Conservation (phyloP, 2,329 filamentous ascomycete genomes). For the Alternaria arborescens region DNA sequence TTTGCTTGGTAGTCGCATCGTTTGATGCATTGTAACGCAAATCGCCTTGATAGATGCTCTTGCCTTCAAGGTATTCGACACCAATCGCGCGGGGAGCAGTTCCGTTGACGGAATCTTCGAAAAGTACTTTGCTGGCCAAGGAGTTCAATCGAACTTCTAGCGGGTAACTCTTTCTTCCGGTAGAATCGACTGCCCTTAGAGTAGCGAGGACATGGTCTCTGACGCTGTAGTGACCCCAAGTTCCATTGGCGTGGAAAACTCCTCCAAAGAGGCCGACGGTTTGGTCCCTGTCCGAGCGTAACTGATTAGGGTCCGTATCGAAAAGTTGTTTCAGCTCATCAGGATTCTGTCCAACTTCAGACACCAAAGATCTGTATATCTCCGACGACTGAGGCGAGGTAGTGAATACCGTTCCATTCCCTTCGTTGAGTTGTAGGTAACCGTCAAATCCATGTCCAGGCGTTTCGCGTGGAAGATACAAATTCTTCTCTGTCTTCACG, state of each 20-base stretch:
- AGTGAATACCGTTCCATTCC: background rate
- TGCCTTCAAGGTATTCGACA: constrained; percentile 50
- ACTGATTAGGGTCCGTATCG: background rate
- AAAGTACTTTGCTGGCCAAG: background rate
- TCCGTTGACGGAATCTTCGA: constrained; percentile 39
- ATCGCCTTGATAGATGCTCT: constrained; percentile 50
- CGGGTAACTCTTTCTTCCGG: constrained; percentile 54
- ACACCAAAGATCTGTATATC: background rate
- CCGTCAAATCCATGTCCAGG: constrained; percentile 65
- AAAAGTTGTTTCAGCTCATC: background rate
- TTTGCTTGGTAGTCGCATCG: constrained; percentile 33
- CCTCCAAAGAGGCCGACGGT: background rate
- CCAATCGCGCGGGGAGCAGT: constrained; percentile 52
- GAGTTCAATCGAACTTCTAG: constrained; percentile 61
- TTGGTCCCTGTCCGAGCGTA: background rate
- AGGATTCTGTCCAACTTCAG: constrained; percentile 35
- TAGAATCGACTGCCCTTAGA: background rate
- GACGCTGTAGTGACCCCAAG: background rate
- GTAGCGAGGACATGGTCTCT: background rate
- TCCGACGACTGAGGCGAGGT: background rate
- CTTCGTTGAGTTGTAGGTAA: constrained; percentile 54
- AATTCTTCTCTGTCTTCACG: constrained; percentile 60
- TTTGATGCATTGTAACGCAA: constrained; percentile 46
- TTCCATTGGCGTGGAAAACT: background rate
- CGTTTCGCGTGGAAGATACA: constrained; percentile 56